Base-by-base conservation (phyloP, 208 protist genomes). In the Angomonas ambiguus region DNA sequence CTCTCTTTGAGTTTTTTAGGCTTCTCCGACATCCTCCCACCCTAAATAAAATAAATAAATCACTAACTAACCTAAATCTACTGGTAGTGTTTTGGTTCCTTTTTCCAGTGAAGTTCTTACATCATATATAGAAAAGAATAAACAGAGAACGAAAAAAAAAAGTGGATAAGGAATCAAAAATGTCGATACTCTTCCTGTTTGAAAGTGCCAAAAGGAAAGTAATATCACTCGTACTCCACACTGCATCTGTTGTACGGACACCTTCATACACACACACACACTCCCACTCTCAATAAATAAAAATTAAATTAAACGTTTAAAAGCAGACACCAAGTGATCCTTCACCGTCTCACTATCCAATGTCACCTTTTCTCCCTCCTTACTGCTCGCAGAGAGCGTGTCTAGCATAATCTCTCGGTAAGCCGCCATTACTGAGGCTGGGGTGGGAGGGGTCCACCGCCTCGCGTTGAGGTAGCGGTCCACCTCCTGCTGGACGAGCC, bases 1-100 rank as follows among this genome's bases (percentile, higher is more conserved):
- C 77, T 62, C 20, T 77, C 62, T 42, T 65, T 71, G 24, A 45
- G 28, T 48, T 35, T 62, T 42, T 42, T 62, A 2, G 30, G 56
- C 28, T 42, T 42, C 16, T 62, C 56, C 6, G 56, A 45, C 31
- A 45, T 34, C 13, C 25, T n/a, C n/a, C n/a, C n/a, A n/a, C n/a
- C 10, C 2, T 59, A 20, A 31, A 22, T 59, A 20, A 59, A 35
- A 35, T 22, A 38, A 38, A 62, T 38, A 69, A n/a, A 69, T 38
- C 48, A 38, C 38, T 64, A 24, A 48, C n/a, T 62, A 27, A 38
- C 34, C 34, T 59, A n/a, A 35, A 35, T 6, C 34, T 59, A 35
- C 3, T 32, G 16, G 25, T 56, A 20, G 8, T 8, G 5, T 56
- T 24, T 24, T 24, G 18, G 18, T 56, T 56, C 5, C 49, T 24